phyloP scores from a whole-genome alignment of 331 rosid species.

The Telfairia occidentalis region DNA sequence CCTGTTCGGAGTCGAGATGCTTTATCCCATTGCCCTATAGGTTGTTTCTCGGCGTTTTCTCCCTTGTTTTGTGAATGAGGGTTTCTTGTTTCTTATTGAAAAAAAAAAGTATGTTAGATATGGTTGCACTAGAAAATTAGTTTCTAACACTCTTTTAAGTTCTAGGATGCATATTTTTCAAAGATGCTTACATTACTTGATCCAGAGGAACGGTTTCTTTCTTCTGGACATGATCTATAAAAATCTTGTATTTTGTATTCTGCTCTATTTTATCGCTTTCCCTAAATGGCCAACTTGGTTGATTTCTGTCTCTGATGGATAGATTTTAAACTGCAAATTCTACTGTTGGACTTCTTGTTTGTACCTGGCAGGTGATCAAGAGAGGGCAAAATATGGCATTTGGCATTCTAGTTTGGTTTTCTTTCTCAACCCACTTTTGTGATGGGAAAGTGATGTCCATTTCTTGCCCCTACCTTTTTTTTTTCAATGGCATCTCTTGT shows the following conservation, averaged over 20 bases:
- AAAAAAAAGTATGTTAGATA: too few species aligned
- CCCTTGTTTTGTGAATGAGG: too few species aligned
- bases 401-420: neutral
- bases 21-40: too few species aligned
- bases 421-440: conserved; percentile 3
- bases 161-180: neutral
- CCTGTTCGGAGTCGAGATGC: too few species aligned
- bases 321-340: neutral
- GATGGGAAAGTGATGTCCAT: neutral
- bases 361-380: neutral
- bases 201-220: neutral
- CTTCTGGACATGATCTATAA: neutral
- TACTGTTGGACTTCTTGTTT: neutral
- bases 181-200: neutral
- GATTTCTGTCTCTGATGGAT: neutral
- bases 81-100: too few species aligned
- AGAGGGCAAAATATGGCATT: conserved; percentile 4
- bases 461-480: neutral
- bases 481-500: neutral
- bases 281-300: neutral
- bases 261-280: neutral
- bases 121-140: neutral
- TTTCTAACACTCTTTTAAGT: neutral
- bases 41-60: too few species aligned
- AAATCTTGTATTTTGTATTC: neutral